Base-by-base conservation (phyloP, 2,329 filamentous ascomycete species). In the Dryadomyces quercivorus region DNA sequence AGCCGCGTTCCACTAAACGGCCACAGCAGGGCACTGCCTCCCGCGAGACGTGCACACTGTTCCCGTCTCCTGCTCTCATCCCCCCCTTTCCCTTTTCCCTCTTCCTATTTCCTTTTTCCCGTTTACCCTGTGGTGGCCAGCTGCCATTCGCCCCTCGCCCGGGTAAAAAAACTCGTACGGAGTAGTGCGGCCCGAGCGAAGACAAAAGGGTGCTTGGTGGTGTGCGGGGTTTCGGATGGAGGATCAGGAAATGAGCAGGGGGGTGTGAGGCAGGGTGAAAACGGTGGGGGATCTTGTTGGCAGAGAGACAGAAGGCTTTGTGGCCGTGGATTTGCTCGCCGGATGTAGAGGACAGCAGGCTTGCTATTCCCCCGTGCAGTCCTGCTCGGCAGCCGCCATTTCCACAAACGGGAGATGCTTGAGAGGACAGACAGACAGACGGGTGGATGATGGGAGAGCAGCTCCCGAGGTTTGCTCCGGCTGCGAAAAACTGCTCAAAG, bases 231-330 rank as follows among this genome's bases (percentile, higher is more conserved):
- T 21, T 50, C 34, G 36, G 48, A 26, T 16, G 15, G 49, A 13
- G 8, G 15, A 40, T 40, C 36, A 43, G 38, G 49, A 7, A 34
- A 51, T n/a, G 12, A 26, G 20, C 15, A 40, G 50, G 50, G 40
- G 20, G 40, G 40, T 52, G 62, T 58, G 52, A 53, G 53, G 58
- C 36, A 40, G 36, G 10, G 36, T 48, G 22, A 26, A 48, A 48
- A 26, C 12, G 22, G 22, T 48, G 45, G 16, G 16, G 6, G 43
- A 9, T 21, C 6, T 16, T 15, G 42, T 16, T 16, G 16, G 7
- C 18, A 8, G 42, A n/a, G 42, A n/a, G 42, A 16, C 42, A n/a
- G 42, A n/a, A 43, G 18, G 21, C 6, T 22, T 46, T 20, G 12
- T 16, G 16, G 6, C 21, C 18, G 20, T 7, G 26, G 44, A 31